Evolutionary conservation across 345 rosid genomes (phyloP).

Genomic region (Euphorbia tirucalli): DNA sequence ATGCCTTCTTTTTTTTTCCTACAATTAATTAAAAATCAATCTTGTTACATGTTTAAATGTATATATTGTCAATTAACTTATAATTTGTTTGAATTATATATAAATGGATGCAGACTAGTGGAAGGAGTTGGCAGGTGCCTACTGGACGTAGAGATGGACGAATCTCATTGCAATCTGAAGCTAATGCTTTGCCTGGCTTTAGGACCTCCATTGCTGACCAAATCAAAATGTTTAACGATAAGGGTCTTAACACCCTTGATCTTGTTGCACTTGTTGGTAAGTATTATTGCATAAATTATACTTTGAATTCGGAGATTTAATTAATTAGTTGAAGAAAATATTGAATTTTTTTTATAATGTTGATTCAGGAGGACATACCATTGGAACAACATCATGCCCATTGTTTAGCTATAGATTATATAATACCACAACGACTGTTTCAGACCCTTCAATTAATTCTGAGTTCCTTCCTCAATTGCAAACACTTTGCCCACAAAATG

Average conservation of each 20-base stretch:
- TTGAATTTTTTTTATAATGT: no score
- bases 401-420: not conserved
- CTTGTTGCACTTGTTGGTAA: conserved; percentile 45
- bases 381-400: conserved; percentile 10
- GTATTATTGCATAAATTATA: not conserved
- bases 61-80: no score
- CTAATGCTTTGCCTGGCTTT: conserved; percentile 25
- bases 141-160: conserved; percentile 43
- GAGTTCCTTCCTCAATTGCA: conserved; percentile 44
- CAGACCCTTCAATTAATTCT: conserved; percentile 41
- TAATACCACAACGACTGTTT: not conserved
- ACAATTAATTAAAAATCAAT: no score
- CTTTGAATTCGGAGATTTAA: no score
- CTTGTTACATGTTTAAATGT: no score
- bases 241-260: conserved; percentile 32
- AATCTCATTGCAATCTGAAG: no score
- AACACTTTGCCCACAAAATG: conserved; percentile 49
- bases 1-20: no score
- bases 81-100: no score
- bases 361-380: conserved; percentile 54
- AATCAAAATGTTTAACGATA: conserved; percentile 21
- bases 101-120: conserved; percentile 49
- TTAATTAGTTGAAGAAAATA: no score
- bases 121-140: conserved; percentile 58
- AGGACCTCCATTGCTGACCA: conserved; percentile 27